These are phyloP conservation scores for Backusella luteola DNA, from an alignment of 192 early-diverging fungal genomes.

Conservation along the genomic window DNA sequence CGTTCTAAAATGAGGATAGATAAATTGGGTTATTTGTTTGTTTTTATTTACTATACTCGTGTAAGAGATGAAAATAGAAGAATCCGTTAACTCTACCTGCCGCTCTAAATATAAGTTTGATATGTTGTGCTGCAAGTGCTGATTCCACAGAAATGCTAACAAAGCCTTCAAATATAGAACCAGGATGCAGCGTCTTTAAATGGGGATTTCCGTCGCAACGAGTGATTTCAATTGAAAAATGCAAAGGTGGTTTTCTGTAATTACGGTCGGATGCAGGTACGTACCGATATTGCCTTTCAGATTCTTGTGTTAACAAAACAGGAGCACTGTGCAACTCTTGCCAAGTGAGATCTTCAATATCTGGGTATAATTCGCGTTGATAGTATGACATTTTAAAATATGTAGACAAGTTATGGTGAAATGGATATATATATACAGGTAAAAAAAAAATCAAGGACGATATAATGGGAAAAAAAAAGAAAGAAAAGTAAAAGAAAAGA, in stretches of 20 bases:
- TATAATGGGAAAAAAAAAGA: neutral
- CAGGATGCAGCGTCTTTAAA: constrained; percentile 10
- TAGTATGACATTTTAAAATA: neutral
- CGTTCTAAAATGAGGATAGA: constrained; percentile 1
- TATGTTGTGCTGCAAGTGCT: constrained; percentile 20
- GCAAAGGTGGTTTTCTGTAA: constrained; percentile 1
- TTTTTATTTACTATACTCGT: neutral
- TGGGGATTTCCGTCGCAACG: neutral
- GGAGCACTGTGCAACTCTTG: neutral
- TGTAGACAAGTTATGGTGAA: neutral
- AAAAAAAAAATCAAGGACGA: neutral
- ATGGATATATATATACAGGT: constrained; percentile 9
- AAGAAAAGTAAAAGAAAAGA: neutral
- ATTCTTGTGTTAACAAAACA: neutral
- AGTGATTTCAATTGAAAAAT: neutral
- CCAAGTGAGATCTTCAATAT: neutral
- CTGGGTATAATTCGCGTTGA: neutral
- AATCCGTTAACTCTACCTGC: constrained; percentile 14
- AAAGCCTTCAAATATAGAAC: constrained; percentile 19
- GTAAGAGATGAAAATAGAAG: neutral
- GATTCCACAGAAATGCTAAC: constrained; percentile 9
- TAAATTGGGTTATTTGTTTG: neutral
- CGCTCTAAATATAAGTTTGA: constrained; percentile 28
- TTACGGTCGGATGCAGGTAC: neutral
- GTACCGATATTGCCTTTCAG: neutral